Base-by-base conservation (phyloP, 306 rosid species). In the Benincasa hispida region DNA sequence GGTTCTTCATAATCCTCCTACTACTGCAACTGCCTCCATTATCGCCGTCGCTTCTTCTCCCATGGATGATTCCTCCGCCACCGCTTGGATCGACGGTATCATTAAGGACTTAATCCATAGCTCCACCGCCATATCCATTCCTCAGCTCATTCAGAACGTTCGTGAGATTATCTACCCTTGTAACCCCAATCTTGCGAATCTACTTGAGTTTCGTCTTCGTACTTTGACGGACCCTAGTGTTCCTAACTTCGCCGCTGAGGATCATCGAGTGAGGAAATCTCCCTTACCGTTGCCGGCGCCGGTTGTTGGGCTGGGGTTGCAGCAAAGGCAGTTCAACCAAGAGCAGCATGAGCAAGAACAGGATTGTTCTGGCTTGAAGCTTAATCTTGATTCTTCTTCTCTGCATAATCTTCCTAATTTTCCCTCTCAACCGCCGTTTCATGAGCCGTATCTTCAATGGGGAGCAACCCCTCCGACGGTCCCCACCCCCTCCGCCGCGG, bases 141-240 rank as follows among this genome's bases (percentile, higher is more conserved):
- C 94, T 51, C 98, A 93, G 62, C 97, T 93, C 11, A 93, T 93
- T 72, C 91, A 86, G 72, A 93, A 84, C 87, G 98, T 93, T 10
- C 82, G 91, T 79, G 99, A 94, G 82, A 90, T 94, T 6, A 94
- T 94, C 48, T 90, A 82, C 75, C 99, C 99, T 84, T 94, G 98
- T 76, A 94, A 94, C 78, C 99, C 99, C 34, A 90, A 87, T 81
- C 91, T 94, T 6, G 99, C 98, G 5, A 79, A 91, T 19, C 87
- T 92, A 55, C 99, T 94, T 61, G 99, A 92, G 85, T 87, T 89
- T 77, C 82, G 99, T 50, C 86, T 94, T 61, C 89, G 97, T 4
- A 86, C 90, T 74, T 86, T 90, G 28, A 82, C 85, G 22, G 84
- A 84, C 7, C 77, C 79, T 34, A 27, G 25, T 42, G 47, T 24